phyloP scores from a whole-genome alignment of 108 stramenopile genomes.

The Asterionellopsis glacialis region DNA sequence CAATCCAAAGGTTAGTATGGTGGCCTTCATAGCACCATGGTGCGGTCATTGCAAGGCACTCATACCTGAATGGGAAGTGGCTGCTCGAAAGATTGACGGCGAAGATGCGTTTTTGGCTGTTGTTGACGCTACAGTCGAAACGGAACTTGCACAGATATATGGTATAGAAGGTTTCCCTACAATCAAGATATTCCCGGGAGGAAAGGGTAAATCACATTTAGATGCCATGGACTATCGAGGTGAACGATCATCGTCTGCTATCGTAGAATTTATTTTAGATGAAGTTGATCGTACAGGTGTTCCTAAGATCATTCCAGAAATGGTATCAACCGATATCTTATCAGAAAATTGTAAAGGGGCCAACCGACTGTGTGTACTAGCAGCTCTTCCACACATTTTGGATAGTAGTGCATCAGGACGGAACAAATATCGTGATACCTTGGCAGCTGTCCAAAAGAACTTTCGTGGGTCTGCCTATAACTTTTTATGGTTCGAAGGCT shows the following conservation, averaged over 20 bases:
- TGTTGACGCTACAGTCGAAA: constrained; percentile 31
- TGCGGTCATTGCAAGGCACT: constrained; percentile 33
- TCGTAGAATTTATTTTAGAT: constrained; percentile 14
- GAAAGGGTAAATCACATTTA: constrained; percentile 1
- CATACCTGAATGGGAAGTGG: constrained; percentile 26
- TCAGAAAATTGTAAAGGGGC: constrained; percentile 16
- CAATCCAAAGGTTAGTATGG: constrained; percentile 17
- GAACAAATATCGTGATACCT: constrained; percentile 16
- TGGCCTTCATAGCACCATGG: constrained; percentile 32
- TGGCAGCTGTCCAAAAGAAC: constrained; percentile 12
- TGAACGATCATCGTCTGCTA: constrained; percentile 8
- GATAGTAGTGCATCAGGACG: constrained; percentile 30
- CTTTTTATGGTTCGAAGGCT: constrained; percentile 36
- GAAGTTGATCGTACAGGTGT: constrained; percentile 27
- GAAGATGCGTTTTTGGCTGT: constrained; percentile 17
- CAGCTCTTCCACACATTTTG: constrained; percentile 32
- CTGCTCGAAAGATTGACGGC: constrained; percentile 16
- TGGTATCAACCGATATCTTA: constrained; percentile 7
- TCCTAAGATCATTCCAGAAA: constrained; percentile 22
- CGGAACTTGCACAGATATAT: constrained; percentile 9
- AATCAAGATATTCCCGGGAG: constrained; percentile 34
- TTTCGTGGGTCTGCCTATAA: constrained; percentile 23
- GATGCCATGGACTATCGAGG: constrained; percentile 29
- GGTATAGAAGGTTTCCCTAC: constrained; percentile 27
- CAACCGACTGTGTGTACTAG: constrained; percentile 34